Evolutionary conservation across 2,329 filamentous ascomycete genomes (phyloP).

Genomic region (Trichoderma polysporum): DNA sequence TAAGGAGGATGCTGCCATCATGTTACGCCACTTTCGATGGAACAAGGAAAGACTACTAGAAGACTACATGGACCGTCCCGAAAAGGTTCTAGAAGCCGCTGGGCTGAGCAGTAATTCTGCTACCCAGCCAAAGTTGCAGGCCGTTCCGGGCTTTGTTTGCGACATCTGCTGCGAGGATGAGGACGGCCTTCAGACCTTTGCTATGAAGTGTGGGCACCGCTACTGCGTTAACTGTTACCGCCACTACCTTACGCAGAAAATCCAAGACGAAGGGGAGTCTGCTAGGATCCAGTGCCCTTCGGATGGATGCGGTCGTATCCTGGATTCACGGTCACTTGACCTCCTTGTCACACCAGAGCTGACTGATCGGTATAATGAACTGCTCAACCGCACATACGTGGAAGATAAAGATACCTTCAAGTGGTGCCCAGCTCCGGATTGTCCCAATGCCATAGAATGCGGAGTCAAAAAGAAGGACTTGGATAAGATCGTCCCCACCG

Average conservation of each 20-base stretch:
- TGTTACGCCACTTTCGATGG: constrained; percentile 88
- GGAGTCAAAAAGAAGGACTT: constrained; percentile 84
- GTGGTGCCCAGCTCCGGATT: constrained; percentile 98
- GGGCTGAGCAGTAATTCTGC: constrained; percentile 70
- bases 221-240: constrained; percentile 92
- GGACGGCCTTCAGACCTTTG: constrained; percentile 74
- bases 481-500: constrained; percentile 81
- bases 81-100: constrained; percentile 77
- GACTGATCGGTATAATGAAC: constrained; percentile 68
- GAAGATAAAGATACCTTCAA: constrained; percentile 95
- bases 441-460: constrained; percentile 89
- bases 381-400: constrained; percentile 92
- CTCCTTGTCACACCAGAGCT: constrained; percentile 65
- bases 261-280: constrained; percentile 91
- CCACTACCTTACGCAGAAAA: constrained; percentile 90
- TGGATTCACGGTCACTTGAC: constrained; percentile 85
- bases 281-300: constrained; percentile 92
- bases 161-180: constrained; percentile 96
- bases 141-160: constrained; percentile 76
- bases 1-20: constrained; percentile 85
- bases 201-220: constrained; percentile 91
- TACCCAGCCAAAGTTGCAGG: constrained; percentile 65
- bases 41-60: constrained; percentile 95
- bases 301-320: constrained; percentile 81
- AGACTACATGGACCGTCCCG: constrained; percentile 88